Evolutionary conservation across 345 rosid species (phyloP), one percentile per base, ranked within the genome.

Genomic region (Euphorbia lathyris): DNA sequence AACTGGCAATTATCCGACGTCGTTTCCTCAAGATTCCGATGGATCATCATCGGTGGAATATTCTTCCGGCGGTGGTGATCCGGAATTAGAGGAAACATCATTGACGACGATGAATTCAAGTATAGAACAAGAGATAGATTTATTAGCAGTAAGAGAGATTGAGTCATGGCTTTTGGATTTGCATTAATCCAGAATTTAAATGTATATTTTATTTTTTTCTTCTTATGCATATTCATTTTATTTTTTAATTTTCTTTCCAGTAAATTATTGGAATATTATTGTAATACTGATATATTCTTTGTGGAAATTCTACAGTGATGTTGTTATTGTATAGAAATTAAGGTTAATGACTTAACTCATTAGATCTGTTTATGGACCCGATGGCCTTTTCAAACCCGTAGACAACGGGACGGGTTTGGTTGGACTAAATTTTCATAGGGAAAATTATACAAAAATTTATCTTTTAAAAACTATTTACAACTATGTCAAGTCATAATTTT

Each of bases 101-200:
- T 7, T 53, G 58, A 53, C 13, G 7, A 47, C 19, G 25, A 2
- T 22, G 58, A 3, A 25, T 20, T 56, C 19, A 56, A 26, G 0
- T 25, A 16, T 3, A 32, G 12, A 34, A 19, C 12, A 60, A n/a
- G 42, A 60, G 45, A 19, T 19, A 45, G 45, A 60, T 60, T 60
- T 60, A 10, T 7, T 32, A 16, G 45, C 45, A 16, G 45, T 60
- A 17, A 36, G n/a, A 12, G 65, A 34, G 26, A 32, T 60, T n/a
- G 65, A 60, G 12, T 60, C 65, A 60, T 60, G 45, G 65, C 65
- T 34, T 34, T 27, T 60, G 20, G 65, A 60, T 36, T 8, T 19
- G 7, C 25, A 25, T 50, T 50, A 50, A 50, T n/a, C 17, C 1
- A 4, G 7, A 40, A 40, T 40, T 32, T 4, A 40, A 9, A 1